phyloP scores from a whole-genome alignment of 2,329 filamentous ascomycete species.

The Drechslera avenae region DNA sequence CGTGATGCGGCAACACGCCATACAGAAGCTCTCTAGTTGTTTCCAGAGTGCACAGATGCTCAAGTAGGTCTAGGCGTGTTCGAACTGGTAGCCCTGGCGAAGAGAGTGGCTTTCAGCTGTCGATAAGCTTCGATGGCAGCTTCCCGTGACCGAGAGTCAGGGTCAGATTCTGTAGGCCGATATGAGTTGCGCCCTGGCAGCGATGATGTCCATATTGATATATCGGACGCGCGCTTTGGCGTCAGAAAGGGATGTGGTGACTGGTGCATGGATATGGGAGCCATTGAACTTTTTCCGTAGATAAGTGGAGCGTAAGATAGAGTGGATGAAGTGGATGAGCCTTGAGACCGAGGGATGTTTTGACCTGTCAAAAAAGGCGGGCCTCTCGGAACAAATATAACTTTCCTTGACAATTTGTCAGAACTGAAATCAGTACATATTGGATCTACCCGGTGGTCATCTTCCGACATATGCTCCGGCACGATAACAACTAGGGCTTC shows the following conservation, averaged over 20 bases:
- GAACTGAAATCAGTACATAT: not conserved
- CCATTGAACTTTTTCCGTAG: conserved; percentile 26
- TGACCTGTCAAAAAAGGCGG: not conserved
- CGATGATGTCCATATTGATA: conserved; percentile 41
- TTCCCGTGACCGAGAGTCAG: conserved; percentile 28
- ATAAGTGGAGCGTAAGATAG: conserved; percentile 24
- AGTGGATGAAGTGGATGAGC: conserved; percentile 23
- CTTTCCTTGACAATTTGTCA: conserved; percentile 26
- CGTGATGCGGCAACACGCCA: conserved; percentile 1
- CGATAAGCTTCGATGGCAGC: conserved; percentile 43
- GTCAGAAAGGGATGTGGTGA: conserved; percentile 36
- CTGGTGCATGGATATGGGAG: conserved; percentile 18
- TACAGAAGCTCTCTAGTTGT: not conserved
- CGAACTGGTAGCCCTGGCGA: conserved; percentile 41
- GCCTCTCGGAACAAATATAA: conserved; percentile 18
- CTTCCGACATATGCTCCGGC: conserved; percentile 7
- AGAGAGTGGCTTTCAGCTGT: conserved; percentile 40
- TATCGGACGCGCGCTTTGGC: conserved; percentile 34
- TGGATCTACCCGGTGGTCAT: not conserved
- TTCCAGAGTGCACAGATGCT: not conserved
- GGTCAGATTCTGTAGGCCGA: conserved; percentile 14
- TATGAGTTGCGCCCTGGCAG: conserved; percentile 28
- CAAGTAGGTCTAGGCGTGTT: conserved; percentile 3
- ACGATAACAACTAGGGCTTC: conserved; percentile 2
- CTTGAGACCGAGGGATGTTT: conserved; percentile 21